Conservation (phyloP, 2,329 filamentous ascomycete species). For the Colletotrichum salicis region DNA sequence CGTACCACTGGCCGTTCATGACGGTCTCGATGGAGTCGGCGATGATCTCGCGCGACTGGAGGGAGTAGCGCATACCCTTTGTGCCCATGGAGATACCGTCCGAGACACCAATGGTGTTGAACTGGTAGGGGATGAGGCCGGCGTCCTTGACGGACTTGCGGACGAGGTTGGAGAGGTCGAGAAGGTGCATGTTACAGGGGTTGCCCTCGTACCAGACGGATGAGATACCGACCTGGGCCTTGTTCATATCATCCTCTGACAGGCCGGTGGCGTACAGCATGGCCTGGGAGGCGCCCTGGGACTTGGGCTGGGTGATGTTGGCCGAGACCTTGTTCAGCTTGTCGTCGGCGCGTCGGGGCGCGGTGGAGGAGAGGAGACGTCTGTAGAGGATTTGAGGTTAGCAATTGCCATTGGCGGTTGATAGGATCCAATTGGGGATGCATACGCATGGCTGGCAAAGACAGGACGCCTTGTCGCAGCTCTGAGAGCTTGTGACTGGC, state of each 20-base stretch:
- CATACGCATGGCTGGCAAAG: slow-evolving; percentile 39
- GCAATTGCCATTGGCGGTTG: background rate
- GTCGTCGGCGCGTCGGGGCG: slow-evolving; percentile 60
- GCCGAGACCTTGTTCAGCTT: slow-evolving; percentile 86
- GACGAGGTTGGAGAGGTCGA: slow-evolving; percentile 86
- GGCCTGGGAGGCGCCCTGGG: slow-evolving; percentile 96
- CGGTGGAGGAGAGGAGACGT: slow-evolving; percentile 62
- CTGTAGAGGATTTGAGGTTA: slow-evolving; percentile 43
- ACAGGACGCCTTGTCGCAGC: slow-evolving; percentile 37
- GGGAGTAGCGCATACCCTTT: slow-evolving; percentile 92
- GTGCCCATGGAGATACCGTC: slow-evolving; percentile 99
- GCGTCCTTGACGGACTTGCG: slow-evolving; percentile 71
- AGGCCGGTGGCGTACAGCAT: slow-evolving; percentile 98
- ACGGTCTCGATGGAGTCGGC: slow-evolving; percentile 99
- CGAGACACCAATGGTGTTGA: slow-evolving; percentile 98
- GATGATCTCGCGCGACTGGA: slow-evolving; percentile 96
- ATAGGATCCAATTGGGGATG: background rate
- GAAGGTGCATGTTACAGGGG: slow-evolving; percentile 98
- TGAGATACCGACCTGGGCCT: slow-evolving; percentile 96
- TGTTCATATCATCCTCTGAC: slow-evolving; percentile 87
- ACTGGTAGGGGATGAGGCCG: slow-evolving; percentile 91
- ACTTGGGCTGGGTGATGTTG: slow-evolving; percentile 94
- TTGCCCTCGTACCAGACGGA: slow-evolving; percentile 99
- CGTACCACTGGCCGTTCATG: slow-evolving; percentile 99
- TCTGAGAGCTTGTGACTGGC: slow-evolving; percentile 39